phyloP scores from a whole-genome alignment of 2,329 filamentous ascomycete species.

The Diplodia mutila region DNA sequence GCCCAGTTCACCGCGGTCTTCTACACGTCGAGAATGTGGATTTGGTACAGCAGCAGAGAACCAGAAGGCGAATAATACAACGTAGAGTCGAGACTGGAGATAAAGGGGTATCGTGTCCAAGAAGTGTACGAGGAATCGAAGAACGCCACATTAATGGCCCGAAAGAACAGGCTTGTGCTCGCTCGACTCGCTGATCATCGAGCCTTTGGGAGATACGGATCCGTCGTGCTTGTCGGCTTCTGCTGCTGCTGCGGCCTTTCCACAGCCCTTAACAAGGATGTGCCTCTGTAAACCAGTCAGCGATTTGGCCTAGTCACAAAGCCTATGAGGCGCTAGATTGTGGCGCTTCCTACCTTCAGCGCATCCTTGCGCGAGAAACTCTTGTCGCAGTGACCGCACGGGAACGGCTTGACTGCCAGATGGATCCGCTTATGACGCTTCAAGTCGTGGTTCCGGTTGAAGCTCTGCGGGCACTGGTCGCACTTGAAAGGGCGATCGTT shows the following conservation, averaged over 20 bases:
- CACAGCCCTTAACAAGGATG: constrained; percentile 69
- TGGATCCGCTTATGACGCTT: constrained; percentile 97
- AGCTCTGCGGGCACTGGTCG: constrained; percentile 87
- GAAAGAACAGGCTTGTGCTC: constrained; percentile 24
- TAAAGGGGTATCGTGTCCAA: constrained; percentile 22
- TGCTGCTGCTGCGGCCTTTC: constrained; percentile 51
- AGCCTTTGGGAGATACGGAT: constrained; percentile 23
- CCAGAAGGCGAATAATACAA: constrained; percentile 15
- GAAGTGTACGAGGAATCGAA: constrained; percentile 8
- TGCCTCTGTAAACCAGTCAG: constrained; percentile 58
- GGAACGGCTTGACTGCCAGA: constrained; percentile 92
- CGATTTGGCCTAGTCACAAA: constrained; percentile 4
- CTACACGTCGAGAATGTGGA: background rate
- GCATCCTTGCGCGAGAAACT: constrained; percentile 97
- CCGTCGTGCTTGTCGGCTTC: constrained; percentile 36
- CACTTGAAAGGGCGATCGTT: constrained; percentile 93
- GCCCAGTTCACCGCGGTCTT: background rate
- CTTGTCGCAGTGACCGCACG: constrained; percentile 89
- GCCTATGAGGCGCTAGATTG: too few relatives aligned
- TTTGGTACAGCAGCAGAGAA: constrained; percentile 11
- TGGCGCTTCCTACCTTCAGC: constrained; percentile 71
- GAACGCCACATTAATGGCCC: constrained; percentile 11
- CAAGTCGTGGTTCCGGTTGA: constrained; percentile 94
- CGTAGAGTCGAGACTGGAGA: constrained; percentile 4
- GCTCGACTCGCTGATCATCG: constrained; percentile 21